Percentiles rank a stretch among this genome's conserved stretches.
Evolutionary conservation across 768 basidiomycete species (phyloP).

Genomic region (Naganishia randhawae): DNA sequence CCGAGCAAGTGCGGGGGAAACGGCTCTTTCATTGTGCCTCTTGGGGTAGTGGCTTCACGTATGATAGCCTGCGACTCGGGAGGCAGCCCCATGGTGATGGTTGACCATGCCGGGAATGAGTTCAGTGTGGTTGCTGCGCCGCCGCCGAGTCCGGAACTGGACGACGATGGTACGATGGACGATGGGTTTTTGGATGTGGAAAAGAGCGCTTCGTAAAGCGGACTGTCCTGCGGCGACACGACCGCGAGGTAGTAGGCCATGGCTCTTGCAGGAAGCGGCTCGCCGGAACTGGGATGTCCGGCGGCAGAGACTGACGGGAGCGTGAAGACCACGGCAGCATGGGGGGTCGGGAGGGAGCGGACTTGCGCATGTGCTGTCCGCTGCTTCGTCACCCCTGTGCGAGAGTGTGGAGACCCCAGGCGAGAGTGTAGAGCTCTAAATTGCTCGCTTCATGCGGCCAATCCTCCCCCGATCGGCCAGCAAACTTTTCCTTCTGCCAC

Average conservation of each 20-base stretch:
- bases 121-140: constrained; percentile 25
- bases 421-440: constrained; percentile 10
- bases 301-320: background rate
- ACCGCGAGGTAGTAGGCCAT: constrained; percentile 54
- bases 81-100: constrained; percentile 24
- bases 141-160: constrained; percentile 5
- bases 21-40: constrained; percentile 7
- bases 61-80: constrained; percentile 1
- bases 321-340: background rate
- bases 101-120: constrained; percentile 33
- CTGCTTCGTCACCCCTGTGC: background rate
- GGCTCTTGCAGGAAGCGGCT: too few relatives aligned
- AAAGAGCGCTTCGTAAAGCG: constrained; percentile 52
- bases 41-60: constrained; percentile 4
- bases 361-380: background rate
- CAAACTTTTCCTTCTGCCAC: background rate
- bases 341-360: background rate
- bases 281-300: background rate
- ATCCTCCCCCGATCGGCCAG: constrained; percentile 16
- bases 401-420: constrained; percentile 16
- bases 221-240: constrained; percentile 53
- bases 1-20: constrained; percentile 26
- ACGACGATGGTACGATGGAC: constrained; percentile 5
- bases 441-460: constrained; percentile 3
- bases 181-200: constrained; percentile 39